These are phyloP conservation scores for Xylariaceae sp. DNA, from an alignment of 2,329 filamentous ascomycete genomes.

Conservation along the genomic window DNA sequence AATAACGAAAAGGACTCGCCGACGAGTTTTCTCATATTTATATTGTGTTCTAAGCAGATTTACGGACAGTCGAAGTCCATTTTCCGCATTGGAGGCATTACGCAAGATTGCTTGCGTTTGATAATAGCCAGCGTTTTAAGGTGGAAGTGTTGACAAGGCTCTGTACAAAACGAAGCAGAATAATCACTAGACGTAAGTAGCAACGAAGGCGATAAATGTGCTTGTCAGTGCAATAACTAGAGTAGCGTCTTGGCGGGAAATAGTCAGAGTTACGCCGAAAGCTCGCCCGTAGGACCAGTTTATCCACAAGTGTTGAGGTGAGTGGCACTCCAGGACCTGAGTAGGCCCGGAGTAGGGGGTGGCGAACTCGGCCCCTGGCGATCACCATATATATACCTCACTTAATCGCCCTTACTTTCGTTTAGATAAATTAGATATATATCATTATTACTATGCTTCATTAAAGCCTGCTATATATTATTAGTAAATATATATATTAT, in stretches of 20 bases:
- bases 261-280: not conserved
- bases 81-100: constrained; percentile 13
- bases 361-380: no score
- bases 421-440: not conserved
- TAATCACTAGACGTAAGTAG: constrained; percentile 14
- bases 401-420: not conserved
- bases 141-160: constrained; percentile 1
- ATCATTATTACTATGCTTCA: not conserved
- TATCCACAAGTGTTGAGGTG: not conserved
- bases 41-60: not conserved
- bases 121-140: constrained; percentile 9
- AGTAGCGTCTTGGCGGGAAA: constrained; percentile 1
- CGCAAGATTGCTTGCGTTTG: constrained; percentile 17
- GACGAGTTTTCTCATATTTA: not conserved
- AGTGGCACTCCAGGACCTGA: no score
- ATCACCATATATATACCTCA: no score
- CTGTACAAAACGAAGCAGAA: constrained; percentile 13
- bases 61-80: constrained; percentile 3
- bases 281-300: not conserved
- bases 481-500: not conserved
- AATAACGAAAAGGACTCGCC: not conserved
- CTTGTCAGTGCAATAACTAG: constrained; percentile 16
- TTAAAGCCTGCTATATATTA: not conserved
- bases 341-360: no score
- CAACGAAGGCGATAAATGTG: constrained; percentile 16